phyloP scores from a whole-genome alignment of 768 basidiomycete genomes.

The Lentinus brumalis region DNA sequence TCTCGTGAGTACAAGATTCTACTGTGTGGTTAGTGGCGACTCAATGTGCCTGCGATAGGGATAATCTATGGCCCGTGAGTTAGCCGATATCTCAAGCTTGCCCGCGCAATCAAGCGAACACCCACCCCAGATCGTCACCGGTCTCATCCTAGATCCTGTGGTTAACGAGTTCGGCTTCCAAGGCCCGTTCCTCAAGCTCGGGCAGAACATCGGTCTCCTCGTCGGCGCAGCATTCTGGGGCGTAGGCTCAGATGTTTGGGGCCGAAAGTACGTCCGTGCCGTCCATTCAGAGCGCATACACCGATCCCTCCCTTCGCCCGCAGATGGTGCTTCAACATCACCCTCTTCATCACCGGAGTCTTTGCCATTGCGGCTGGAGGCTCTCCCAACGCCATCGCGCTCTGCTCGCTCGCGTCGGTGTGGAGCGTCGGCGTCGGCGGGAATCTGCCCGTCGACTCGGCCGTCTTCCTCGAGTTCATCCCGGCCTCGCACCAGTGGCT shows the following conservation, averaged over 20 bases:
- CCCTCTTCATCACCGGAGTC: constrained; percentile 64
- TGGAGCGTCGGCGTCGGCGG: constrained; percentile 75
- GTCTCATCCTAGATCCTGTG: constrained; percentile 64
- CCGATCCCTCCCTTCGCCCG: neutral
- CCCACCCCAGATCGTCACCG: constrained; percentile 53
- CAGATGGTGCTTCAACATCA: constrained; percentile 73
- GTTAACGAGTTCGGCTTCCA: constrained; percentile 65
- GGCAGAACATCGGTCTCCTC: constrained; percentile 71
- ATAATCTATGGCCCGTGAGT: constrained; percentile 72
- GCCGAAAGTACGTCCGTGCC: constrained; percentile 47
- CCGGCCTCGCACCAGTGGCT: constrained; percentile 77
- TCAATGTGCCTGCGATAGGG: constrained; percentile 38
- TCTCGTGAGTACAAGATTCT: constrained; percentile 51
- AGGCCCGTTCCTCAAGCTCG: constrained; percentile 66
- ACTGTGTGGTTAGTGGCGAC: neutral
- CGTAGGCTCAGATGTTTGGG: constrained; percentile 70
- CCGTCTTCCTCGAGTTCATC: constrained; percentile 75
- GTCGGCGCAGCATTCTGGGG: constrained; percentile 74
- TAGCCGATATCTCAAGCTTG: neutral
- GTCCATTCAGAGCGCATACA: neutral
- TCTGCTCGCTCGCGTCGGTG: constrained; percentile 54
- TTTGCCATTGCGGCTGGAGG: constrained; percentile 68
- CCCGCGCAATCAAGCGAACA: too few relatives aligned
- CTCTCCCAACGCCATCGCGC: constrained; percentile 51
- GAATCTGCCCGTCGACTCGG: constrained; percentile 74